These are phyloP conservation scores for Thalassiosira hispida DNA, from an alignment of 352 stramenopile genomes.

Conservation along the genomic window DNA sequence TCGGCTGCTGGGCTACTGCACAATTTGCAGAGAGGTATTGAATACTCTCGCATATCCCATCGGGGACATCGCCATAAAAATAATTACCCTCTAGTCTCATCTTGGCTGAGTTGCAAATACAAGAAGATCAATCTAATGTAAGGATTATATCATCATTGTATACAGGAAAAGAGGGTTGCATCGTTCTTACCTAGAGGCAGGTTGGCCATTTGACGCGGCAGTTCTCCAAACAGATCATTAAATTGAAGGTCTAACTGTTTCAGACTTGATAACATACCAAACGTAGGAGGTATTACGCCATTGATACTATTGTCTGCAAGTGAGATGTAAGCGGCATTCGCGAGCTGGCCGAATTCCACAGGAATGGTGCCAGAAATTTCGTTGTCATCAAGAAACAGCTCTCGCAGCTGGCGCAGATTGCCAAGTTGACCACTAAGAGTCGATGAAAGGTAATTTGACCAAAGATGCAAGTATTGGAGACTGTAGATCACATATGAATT, in stretches of 20 bases:
- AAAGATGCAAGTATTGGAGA: slow-evolving; percentile 60
- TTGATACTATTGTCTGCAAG: slow-evolving; percentile 41
- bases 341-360: slow-evolving; percentile 35
- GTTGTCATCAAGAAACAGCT: slow-evolving; percentile 61
- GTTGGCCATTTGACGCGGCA: slow-evolving; percentile 37
- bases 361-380: slow-evolving; percentile 54
- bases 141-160: slow-evolving; percentile 1
- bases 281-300: slow-evolving; percentile 36
- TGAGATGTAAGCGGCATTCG: slow-evolving; percentile 43
- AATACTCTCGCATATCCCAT: slow-evolving; percentile 34
- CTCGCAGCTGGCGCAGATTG: slow-evolving; percentile 34
- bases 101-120: slow-evolving; percentile 7
- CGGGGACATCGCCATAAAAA: slow-evolving; percentile 48
- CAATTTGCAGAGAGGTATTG: slow-evolving; percentile 47
- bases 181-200: slow-evolving; percentile 27
- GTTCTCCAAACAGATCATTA: slow-evolving; percentile 43
- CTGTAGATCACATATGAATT: slow-evolving; percentile 7
- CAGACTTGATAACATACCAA: slow-evolving; percentile 38
- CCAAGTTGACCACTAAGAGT: slow-evolving; percentile 40
- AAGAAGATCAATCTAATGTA: not conserved
- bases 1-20: slow-evolving; percentile 6
- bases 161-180: slow-evolving; percentile 5
- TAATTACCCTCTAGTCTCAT: slow-evolving; percentile 52
- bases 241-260: slow-evolving; percentile 49
- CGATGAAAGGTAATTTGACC: slow-evolving; percentile 53